Base-by-base conservation (phyloP, 139 green algal species). In the Raphidocelis subcapitata region DNA sequence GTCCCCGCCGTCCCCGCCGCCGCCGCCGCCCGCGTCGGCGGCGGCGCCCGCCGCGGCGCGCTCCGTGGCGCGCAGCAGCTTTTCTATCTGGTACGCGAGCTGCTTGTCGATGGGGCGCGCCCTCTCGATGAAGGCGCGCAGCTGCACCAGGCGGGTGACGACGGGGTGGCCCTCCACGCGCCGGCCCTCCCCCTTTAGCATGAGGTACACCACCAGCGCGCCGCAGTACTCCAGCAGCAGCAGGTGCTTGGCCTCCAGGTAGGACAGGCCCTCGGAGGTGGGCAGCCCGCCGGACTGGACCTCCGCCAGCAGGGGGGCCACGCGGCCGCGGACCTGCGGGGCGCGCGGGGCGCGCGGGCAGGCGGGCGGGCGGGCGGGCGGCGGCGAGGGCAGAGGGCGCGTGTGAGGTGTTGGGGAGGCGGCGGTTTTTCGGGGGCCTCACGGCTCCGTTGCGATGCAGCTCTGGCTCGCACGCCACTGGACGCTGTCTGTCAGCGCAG, bases 241-340 rank as follows among this genome's bases (percentile, higher is more conserved):
- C 69, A 96, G 69, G 85, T 98, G 88, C 89, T 99, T 99, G 24
- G 93, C 93, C 81, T 99, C 95, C 64, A 98, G 85, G 83, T 98
- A 98, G 49, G 62, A 89, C 60, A 99, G 67, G 3, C 96, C 96
- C 60, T 97, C 87, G 31, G 84, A 68, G 3, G 91, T 97, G 0
- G 84, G 90, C 65, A 97, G 84, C 18, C 81, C 69, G 21, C 94
- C 92, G 3, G 75, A 78, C 5, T 77, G 70, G 16, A 94, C 86
- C 79, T 94, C 85, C 5, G 74, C 60, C 26, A 97, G 74, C 51
- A 97, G 72, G 28, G 94, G 93, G 16, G 86, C 85, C 24, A 94
- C 76, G n/a, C 80, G 78, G 56, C 74, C 67, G 10, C 73, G 77
- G 0, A 76, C 81, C 62, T 76, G 77, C 41, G 51, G 37, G 55